Percentiles rank a stretch among this genome's conserved stretches.
Conservation (phyloP, 768 basidiomycete genomes). For the Suillus weaverae region DNA sequence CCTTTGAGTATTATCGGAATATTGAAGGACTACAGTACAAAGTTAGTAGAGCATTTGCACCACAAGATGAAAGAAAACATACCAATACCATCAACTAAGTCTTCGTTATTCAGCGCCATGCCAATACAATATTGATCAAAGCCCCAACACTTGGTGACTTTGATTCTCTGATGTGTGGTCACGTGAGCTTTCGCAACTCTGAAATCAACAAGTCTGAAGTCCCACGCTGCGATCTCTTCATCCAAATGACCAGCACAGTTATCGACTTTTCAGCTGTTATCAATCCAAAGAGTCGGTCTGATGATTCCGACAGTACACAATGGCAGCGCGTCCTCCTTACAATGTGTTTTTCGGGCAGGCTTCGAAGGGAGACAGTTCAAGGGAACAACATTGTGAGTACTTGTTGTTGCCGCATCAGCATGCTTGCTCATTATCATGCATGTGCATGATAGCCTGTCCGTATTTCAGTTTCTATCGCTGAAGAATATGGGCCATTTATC, state of each 20-base stretch:
- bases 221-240: background rate
- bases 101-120: background rate
- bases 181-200: background rate
- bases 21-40: background rate
- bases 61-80: background rate
- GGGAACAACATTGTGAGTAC: background rate
- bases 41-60: background rate
- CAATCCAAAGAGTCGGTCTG: background rate
- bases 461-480: background rate
- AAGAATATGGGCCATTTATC: background rate
- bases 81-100: background rate
- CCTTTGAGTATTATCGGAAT: background rate
- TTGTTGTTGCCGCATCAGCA: background rate
- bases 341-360: slow-evolving; percentile 8
- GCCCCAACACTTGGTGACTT: too few relatives aligned
- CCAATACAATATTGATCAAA: too few relatives aligned
- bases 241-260: background rate
- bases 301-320: background rate
- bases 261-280: background rate
- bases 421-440: background rate
- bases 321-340: slow-evolving; percentile 6
- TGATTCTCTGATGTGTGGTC: background rate
- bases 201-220: slow-evolving; percentile 1
- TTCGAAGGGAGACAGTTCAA: slow-evolving; percentile 7
- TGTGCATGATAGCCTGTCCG: background rate